These are phyloP conservation scores for Lomentospora prolificans DNA, from an alignment of 2,329 filamentous ascomycete genomes.

Conservation along the genomic window DNA sequence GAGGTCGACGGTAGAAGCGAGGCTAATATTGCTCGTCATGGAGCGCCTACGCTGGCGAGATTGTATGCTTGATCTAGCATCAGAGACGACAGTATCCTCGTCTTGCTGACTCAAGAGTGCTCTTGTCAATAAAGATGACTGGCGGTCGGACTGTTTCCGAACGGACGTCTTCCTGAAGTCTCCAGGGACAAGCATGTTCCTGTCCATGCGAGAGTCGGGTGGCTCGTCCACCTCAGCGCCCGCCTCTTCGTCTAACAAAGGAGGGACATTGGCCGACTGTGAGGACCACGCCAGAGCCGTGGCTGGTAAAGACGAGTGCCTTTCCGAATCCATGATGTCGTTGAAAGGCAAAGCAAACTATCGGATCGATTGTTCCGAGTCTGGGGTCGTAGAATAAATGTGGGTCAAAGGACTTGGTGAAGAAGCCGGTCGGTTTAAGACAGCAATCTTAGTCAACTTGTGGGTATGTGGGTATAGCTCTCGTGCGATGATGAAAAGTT, in stretches of 20 bases:
- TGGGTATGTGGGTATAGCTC: neutral
- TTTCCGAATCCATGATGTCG: constrained; percentile 1
- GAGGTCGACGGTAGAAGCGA: constrained; percentile 76
- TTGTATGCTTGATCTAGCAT: constrained; percentile 24
- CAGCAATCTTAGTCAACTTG: neutral
- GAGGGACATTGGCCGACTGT: constrained; percentile 6
- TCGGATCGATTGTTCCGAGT: neutral
- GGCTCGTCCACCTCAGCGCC: constrained; percentile 13
- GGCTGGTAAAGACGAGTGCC: neutral
- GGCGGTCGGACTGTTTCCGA: constrained; percentile 2
- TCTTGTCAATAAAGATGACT: constrained; percentile 68
- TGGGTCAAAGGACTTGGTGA: neutral
- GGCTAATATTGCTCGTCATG: constrained; percentile 69
- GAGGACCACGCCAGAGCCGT: constrained; percentile 9
- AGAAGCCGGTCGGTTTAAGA: neutral
- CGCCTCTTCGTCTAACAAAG: constrained; percentile 11
- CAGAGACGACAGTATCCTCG: constrained; percentile 33
- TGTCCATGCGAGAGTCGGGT: constrained; percentile 9
- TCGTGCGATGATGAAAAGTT: neutral
- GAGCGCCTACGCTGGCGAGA: constrained; percentile 44
- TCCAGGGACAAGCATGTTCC: constrained; percentile 1
- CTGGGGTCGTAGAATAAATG: neutral
- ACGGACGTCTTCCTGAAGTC: constrained; percentile 5
- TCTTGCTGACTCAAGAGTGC: constrained; percentile 64
- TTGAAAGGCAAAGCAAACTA: neutral